These are phyloP conservation scores for Phytophthora melonis DNA, from an alignment of 352 stramenopile species.

Conservation along the genomic window DNA sequence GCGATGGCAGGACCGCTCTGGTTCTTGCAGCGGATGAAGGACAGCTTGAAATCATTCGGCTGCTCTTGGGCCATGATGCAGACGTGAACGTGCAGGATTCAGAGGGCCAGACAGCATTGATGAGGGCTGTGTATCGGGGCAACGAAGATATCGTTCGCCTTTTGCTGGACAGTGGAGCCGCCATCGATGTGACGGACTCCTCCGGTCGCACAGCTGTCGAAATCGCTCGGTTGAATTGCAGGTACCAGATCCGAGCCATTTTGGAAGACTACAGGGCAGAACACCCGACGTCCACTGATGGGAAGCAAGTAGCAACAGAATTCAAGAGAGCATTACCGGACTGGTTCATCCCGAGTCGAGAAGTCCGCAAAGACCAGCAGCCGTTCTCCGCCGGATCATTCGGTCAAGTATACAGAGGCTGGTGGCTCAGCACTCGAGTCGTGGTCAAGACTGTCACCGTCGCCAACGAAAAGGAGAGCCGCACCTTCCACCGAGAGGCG, in stretches of 20 bases:
- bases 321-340: too few species aligned
- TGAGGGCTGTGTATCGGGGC: constrained; percentile 13
- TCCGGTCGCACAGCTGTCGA: constrained; percentile 5
- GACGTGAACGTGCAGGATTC: constrained; percentile 8
- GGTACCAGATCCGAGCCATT: constrained; percentile 2
- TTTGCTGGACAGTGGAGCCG: constrained; percentile 10
- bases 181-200: neutral
- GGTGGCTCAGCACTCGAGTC: too few species aligned
- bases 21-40: constrained; percentile 7
- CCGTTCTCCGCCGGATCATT: too few species aligned
- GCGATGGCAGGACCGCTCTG: constrained; percentile 5
- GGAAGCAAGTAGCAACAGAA: too few species aligned
- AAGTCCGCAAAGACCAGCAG: too few species aligned
- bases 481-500: too few species aligned
- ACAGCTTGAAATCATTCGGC: constrained; percentile 7
- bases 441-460: too few species aligned
- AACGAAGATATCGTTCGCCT: constrained; percentile 22
- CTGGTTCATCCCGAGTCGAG: too few species aligned
- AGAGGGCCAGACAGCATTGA: constrained; percentile 12
- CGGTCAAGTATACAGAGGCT: too few species aligned
- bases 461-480: too few species aligned
- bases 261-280: neutral
- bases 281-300: too few species aligned
- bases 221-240: constrained; percentile 18
- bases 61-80: constrained; percentile 17